These are phyloP conservation scores for Thalassiosira oceanica DNA, from an alignment of 352 stramenopile species.

Conservation along the genomic window DNA sequence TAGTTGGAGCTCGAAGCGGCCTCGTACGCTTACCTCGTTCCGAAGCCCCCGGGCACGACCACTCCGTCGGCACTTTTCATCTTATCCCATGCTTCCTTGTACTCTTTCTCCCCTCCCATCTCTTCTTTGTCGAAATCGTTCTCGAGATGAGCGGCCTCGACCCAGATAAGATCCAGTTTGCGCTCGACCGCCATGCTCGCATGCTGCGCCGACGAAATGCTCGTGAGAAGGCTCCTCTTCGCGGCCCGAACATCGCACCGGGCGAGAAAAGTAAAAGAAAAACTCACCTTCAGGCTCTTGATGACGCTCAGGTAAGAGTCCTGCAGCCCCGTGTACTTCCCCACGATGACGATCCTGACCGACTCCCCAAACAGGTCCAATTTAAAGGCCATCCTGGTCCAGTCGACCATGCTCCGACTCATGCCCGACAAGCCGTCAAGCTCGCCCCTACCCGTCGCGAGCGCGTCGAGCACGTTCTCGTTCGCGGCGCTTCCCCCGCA, in stretches of 20 bases:
- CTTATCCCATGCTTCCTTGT: slow-evolving; percentile 88
- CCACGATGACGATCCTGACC: slow-evolving; percentile 96
- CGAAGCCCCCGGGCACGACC: slow-evolving; percentile 98
- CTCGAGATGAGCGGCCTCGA: slow-evolving; percentile 96
- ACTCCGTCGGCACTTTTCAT: slow-evolving; percentile 90
- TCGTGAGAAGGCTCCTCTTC: too few relatives aligned
- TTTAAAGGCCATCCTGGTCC: slow-evolving; percentile 88
- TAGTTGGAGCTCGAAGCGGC: slow-evolving; percentile 87
- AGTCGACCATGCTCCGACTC: slow-evolving; percentile 72
- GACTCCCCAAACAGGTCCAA: slow-evolving; percentile 89
- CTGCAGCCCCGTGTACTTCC: slow-evolving; percentile 98
- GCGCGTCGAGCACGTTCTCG: slow-evolving; percentile 97
- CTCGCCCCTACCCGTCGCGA: slow-evolving; percentile 87
- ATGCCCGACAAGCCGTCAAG: slow-evolving; percentile 10
- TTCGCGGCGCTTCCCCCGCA: slow-evolving; percentile 98
- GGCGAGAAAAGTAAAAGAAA: background rate
- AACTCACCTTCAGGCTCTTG: slow-evolving; percentile 87
- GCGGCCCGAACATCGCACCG: too few relatives aligned
- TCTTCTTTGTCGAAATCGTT: slow-evolving; percentile 59
- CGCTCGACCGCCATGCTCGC: slow-evolving; percentile 91
- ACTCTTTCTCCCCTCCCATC: slow-evolving; percentile 37
- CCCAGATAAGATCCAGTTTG: slow-evolving; percentile 95
- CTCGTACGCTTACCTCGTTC: slow-evolving; percentile 91
- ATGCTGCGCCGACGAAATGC: slow-evolving; percentile 68
- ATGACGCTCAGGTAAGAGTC: slow-evolving; percentile 99